These are phyloP conservation scores for barley (Hordeum vulgare) DNA, from an alignment of 176 grass and related monocot species.

Conservation along the genomic window DNA sequence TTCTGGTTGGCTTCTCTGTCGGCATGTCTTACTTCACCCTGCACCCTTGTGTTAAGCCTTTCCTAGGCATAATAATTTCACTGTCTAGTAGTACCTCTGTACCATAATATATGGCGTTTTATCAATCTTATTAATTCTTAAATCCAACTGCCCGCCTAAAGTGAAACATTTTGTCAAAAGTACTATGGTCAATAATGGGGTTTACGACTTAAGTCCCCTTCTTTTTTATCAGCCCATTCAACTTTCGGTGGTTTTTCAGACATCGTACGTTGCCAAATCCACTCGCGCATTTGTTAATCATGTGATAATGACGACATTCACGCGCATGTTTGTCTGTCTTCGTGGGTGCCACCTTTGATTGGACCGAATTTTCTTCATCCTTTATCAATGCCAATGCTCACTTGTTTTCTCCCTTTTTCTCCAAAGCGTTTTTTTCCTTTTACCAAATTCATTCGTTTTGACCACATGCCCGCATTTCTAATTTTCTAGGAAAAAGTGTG, in stretches of 20 bases:
- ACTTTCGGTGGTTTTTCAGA: not conserved
- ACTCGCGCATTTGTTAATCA: slow-evolving; percentile 2
- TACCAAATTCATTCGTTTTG: not conserved
- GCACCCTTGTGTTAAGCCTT: not conserved
- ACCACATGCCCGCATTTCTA: not conserved
- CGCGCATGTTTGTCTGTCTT: not conserved
- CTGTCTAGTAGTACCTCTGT: no score
- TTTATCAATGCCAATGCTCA: not conserved
- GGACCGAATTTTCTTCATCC: not conserved
- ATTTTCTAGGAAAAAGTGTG: not conserved
- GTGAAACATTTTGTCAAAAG: not conserved
- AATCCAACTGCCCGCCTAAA: not conserved
- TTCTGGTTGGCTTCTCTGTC: not conserved
- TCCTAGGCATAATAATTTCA: no score
- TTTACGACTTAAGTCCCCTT: not conserved
- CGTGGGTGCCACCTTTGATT: not conserved
- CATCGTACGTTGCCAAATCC: not conserved
- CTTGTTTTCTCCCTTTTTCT: not conserved
- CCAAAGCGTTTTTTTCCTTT: not conserved
- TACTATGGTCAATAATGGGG: not conserved
- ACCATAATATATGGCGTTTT: no score
- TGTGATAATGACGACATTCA: not conserved
- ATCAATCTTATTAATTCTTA: not conserved
- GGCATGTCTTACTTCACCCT: not conserved
- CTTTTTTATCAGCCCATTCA: not conserved